These are phyloP conservation scores for Exophiala viscosa DNA, from an alignment of 2,329 filamentous ascomycete species.

Conservation along the genomic window DNA sequence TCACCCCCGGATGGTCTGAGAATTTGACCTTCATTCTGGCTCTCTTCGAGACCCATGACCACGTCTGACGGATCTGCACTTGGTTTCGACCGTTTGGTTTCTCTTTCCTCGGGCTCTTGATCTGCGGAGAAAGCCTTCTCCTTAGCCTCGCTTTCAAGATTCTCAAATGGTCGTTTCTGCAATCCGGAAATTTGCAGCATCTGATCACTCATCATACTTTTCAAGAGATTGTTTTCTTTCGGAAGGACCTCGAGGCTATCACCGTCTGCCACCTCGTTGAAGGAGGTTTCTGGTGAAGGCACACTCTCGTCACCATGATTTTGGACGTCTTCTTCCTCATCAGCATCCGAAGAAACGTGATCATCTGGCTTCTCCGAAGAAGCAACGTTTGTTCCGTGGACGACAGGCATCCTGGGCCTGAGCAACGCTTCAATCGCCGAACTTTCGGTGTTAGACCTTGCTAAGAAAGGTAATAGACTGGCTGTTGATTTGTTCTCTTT, in stretches of 20 bases:
- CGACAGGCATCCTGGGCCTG: conserved; percentile 50
- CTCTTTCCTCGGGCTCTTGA: no score
- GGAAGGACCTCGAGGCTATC: conserved; percentile 43
- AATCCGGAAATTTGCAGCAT: background rate
- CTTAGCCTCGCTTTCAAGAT: background rate
- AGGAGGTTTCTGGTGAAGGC: conserved; percentile 47
- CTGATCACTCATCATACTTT: background rate
- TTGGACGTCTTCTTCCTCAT: conserved; percentile 2
- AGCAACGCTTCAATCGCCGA: conserved; percentile 64
- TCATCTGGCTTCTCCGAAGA: background rate
- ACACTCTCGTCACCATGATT: conserved; percentile 28
- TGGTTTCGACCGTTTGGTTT: no score
- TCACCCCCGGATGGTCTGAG: background rate
- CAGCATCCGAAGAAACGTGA: background rate
- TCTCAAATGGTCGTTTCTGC: background rate
- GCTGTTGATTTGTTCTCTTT: conserved; percentile 59
- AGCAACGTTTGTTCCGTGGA: conserved; percentile 24
- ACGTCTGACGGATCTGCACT: no score
- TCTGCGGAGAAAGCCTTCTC: background rate
- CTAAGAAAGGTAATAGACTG: conserved; percentile 77
- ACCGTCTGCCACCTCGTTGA: conserved; percentile 41
- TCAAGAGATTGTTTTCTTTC: conserved; percentile 36
- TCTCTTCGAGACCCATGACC: no score
- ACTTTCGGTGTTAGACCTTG: conserved; percentile 56
- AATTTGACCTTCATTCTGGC: no score